These are phyloP conservation scores for Tephrocybe sp. DNA, from an alignment of 768 basidiomycete species.

Conservation along the genomic window DNA sequence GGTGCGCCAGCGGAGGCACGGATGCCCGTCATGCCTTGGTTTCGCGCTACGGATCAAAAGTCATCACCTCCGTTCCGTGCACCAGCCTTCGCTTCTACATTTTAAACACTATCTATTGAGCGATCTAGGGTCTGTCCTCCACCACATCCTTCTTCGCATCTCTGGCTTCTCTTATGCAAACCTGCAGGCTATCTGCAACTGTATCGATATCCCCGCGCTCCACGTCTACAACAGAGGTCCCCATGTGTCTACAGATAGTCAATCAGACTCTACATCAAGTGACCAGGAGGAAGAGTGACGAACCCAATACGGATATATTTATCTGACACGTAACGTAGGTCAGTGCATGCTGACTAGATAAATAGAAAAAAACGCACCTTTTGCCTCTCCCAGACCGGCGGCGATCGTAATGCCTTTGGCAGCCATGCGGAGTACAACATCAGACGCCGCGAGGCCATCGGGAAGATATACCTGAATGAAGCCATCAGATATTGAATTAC, in stretches of 20 bases:
- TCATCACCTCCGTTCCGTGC: slow-evolving; percentile 8
- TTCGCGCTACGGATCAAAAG: slow-evolving; percentile 8
- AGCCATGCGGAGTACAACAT: slow-evolving; percentile 66
- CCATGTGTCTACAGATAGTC: slow-evolving; percentile 70
- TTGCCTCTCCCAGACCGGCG: slow-evolving; percentile 76
- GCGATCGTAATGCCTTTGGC: slow-evolving; percentile 74
- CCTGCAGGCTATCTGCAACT: slow-evolving; percentile 56
- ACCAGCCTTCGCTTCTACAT: background rate
- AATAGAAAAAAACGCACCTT: slow-evolving; percentile 40
- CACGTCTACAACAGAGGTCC: slow-evolving; percentile 65
- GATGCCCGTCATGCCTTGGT: slow-evolving; percentile 7
- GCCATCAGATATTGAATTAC: background rate
- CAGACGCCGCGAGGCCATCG: slow-evolving; percentile 63
- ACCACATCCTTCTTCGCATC: slow-evolving; percentile 12
- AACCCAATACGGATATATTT: slow-evolving; percentile 83
- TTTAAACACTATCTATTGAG: background rate
- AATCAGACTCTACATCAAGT: background rate
- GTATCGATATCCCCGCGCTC: slow-evolving; percentile 69
- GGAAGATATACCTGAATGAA: slow-evolving; percentile 63
- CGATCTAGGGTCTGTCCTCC: slow-evolving; percentile 6
- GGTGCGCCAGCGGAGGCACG: slow-evolving; percentile 7
- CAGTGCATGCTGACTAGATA: background rate
- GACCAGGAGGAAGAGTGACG: slow-evolving; percentile 19
- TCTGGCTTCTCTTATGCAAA: slow-evolving; percentile 38
- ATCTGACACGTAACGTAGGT: slow-evolving; percentile 43